Evolutionary conservation across 805 yeast species (phyloP), one percentile per base, ranked within the genome.

Genomic region (Komagataella populi): DNA sequence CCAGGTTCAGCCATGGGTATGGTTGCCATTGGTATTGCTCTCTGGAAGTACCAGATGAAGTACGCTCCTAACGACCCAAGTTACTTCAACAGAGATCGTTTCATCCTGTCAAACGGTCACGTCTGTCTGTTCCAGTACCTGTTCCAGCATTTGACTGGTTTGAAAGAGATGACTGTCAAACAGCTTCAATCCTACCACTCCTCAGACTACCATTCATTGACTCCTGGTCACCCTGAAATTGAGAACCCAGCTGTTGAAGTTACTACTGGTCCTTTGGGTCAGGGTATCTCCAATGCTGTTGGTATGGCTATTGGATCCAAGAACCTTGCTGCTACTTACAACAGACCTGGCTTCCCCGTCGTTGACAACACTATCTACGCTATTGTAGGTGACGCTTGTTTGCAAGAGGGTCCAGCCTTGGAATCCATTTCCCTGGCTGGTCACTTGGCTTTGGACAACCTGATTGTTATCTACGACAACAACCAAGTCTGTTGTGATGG

Each of bases 1-100:
- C 87, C 12, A 81, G 71, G 72, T 45, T 68, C 70, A 23, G 70
- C 72, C 23, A 64, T 67, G 63, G 72, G 67, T 6, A 66, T 68
- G 71, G 70, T 70, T 5, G 70, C 72, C 18, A 62, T 68, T 44
- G 72, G 70, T 24, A 51, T 63, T 46, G 65, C 69, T 6, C 54
- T 69, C 14, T 69, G 68, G 69, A 67, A 62, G 48, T 64, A 69
- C 54, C 64, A 69, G 12, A 48, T 68, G 60, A 55, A 54, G 47
- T 68, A 56, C 54, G 54, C 63, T 16, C 68, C 71, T 7, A 51
- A 53, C 12, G 55, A 66, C 49, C 67, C 70, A 17, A 53, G 57
- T 7, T 68, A 57, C 54, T 65, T 69, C 55, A 66, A 69, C 57
- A 57, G 72, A 44, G 72, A 69, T 52, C 56, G 72, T 50, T 68